Conservation (phyloP, 163 green algal species). For the Coccomyxa subellipsoidea region DNA sequence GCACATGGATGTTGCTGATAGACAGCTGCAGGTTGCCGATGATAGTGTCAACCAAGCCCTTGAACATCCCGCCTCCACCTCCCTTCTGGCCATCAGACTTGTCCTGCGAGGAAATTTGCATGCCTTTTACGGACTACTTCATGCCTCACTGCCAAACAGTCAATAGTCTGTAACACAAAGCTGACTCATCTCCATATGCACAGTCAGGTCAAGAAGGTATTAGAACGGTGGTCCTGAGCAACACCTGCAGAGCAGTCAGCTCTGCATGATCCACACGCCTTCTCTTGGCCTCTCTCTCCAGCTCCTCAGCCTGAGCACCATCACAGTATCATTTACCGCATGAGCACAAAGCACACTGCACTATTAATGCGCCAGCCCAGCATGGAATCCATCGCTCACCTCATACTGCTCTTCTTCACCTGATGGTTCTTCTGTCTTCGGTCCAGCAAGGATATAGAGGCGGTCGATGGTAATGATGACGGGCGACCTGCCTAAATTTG, state of each 20-base stretch:
- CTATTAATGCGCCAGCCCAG: too few species aligned
- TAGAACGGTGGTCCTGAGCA: too few species aligned
- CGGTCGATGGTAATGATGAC: conserved; percentile 90
- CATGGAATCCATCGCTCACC: neutral
- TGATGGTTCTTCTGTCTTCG: conserved; percentile 25
- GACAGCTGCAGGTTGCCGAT: conserved; percentile 94
- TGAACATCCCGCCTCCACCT: conserved; percentile 51
- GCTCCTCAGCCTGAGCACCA: conserved; percentile 25
- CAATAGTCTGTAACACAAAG: neutral
- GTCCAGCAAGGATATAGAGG: conserved; percentile 81
- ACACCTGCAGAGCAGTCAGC: conserved; percentile 49
- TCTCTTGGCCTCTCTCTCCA: conserved; percentile 46
- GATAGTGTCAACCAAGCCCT: conserved; percentile 81
- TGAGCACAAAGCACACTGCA: neutral
- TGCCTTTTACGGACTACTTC: neutral
- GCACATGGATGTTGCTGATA: conserved; percentile 93
- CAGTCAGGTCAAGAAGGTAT: too few species aligned
- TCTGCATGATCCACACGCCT: conserved; percentile 55
- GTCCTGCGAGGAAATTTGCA: neutral
- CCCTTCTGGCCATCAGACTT: conserved; percentile 20
- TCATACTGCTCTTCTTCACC: neutral
- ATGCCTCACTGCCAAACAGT: neutral
- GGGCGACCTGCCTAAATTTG: conserved; percentile 76
- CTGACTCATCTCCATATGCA: too few species aligned
- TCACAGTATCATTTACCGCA: neutral